A percentile compares a stretch with the other conserved stretches of the same genome.
These are phyloP conservation scores for Pachyrhizus erosus DNA, from an alignment of 306 rosid genomes.

Conservation along the genomic window DNA sequence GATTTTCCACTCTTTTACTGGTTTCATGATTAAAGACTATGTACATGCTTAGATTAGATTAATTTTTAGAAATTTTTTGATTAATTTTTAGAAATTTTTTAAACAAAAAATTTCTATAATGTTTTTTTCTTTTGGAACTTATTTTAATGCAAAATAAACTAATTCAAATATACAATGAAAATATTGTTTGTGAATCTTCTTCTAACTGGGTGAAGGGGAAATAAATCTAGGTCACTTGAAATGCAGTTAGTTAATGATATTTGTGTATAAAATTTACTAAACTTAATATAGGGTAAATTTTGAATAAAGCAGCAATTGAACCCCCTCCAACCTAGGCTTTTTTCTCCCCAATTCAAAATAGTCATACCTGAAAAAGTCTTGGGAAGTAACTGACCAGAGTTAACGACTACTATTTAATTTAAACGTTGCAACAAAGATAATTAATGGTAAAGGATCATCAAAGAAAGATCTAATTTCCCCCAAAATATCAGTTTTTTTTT, in stretches of 20 bases:
- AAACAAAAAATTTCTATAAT: background rate
- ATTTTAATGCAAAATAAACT: background rate
- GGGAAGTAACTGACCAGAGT: conserved; percentile 12
- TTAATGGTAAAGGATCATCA: background rate
- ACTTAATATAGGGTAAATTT: background rate
- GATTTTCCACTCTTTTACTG: background rate
- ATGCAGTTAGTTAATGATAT: background rate
- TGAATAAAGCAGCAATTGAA: background rate
- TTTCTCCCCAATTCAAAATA: conserved; percentile 1
- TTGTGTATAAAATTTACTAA: background rate
- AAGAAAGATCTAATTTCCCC: background rate
- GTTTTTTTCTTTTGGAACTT: background rate
- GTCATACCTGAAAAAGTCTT: background rate
- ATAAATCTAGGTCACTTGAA: background rate
- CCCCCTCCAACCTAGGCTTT: background rate
- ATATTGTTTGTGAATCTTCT: background rate
- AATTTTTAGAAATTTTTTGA: background rate
- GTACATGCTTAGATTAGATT: background rate
- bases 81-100: background rate
- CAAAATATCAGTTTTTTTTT: background rate
- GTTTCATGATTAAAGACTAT: background rate
- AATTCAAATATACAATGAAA: background rate
- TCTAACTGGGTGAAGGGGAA: background rate
- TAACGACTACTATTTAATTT: background rate
- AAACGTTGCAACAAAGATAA: conserved; percentile 11